phyloP scores from a whole-genome alignment of 164 flowering plant genomes.

The Dillenia suffruticosa region DNA sequence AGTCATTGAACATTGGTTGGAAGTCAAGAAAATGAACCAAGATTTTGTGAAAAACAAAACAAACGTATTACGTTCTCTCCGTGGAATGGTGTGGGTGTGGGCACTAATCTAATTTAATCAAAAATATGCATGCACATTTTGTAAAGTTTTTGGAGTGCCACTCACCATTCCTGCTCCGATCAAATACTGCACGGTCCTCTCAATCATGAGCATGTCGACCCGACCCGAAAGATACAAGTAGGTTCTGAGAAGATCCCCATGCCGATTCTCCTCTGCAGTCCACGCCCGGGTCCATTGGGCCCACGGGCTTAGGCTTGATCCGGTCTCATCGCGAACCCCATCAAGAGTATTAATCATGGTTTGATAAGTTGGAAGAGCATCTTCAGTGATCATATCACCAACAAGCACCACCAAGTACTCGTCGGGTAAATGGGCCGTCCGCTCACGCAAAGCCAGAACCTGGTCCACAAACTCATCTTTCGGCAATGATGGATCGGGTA shows the following conservation, averaged over 20 bases:
- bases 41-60: too few relatives aligned
- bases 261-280: slow-evolving; percentile 60
- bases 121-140: too few relatives aligned
- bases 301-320: slow-evolving; percentile 44
- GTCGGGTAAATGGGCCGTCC: slow-evolving; percentile 39
- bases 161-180: slow-evolving; percentile 52
- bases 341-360: slow-evolving; percentile 48
- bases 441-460: slow-evolving; percentile 31
- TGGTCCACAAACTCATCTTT: slow-evolving; percentile 29
- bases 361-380: slow-evolving; percentile 53
- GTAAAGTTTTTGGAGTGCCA: neutral
- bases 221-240: slow-evolving; percentile 47
- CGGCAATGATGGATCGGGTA: slow-evolving; percentile 25
- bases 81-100: too few relatives aligned
- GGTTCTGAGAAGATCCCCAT: slow-evolving; percentile 43
- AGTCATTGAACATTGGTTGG: too few relatives aligned
- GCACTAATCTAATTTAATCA: too few relatives aligned
- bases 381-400: slow-evolving; percentile 51
- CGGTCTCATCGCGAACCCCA: slow-evolving; percentile 45
- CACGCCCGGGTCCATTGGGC: slow-evolving; percentile 47
- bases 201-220: slow-evolving; percentile 44
- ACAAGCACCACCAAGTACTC: slow-evolving; percentile 50
- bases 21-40: too few relatives aligned
- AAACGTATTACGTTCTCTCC: too few relatives aligned
- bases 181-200: slow-evolving; percentile 37